Evolutionary conservation across 1,284 basidiomycete genomes (phyloP).

Genomic region (Malassezia nana): DNA sequence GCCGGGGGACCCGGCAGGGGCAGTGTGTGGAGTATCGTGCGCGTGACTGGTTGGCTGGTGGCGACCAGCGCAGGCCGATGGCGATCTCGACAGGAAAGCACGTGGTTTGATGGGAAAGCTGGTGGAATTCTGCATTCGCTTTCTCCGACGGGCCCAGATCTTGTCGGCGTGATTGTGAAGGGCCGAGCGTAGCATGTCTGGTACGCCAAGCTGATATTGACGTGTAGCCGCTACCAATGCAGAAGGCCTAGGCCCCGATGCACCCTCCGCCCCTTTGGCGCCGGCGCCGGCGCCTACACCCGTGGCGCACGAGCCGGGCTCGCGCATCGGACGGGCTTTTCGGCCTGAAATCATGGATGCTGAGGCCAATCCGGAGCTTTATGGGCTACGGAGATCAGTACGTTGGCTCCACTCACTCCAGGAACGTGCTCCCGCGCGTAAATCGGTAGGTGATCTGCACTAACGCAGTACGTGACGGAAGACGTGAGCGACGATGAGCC

Average conservation of each 20-base stretch:
- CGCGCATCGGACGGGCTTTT: constrained; percentile 1
- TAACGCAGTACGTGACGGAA: constrained; percentile 10
- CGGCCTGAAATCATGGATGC: constrained; percentile 12
- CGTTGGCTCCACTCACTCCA: constrained; percentile 17
- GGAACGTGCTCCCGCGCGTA: constrained; percentile 16
- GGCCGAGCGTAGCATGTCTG: background rate
- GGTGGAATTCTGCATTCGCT: background rate
- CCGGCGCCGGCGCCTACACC: background rate
- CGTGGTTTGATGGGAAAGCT: background rate
- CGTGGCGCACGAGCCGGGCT: background rate
- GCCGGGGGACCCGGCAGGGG: background rate
- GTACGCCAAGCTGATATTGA: background rate
- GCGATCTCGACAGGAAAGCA: constrained; percentile 5
- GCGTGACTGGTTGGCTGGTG: constrained; percentile 7
- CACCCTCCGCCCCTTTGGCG: background rate
- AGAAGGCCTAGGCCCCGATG: background rate
- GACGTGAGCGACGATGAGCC: constrained; percentile 24
- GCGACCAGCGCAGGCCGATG: constrained; percentile 7
- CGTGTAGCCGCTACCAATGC: background rate
- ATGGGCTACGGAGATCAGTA: constrained; percentile 23
- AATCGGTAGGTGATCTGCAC: background rate
- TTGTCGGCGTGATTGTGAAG: background rate
- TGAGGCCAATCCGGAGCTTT: constrained; percentile 18
- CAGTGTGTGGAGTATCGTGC: background rate
- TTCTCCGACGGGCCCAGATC: background rate